These are phyloP conservation scores for Paecilomyces fulvus DNA, from an alignment of 2,329 filamentous ascomycete species.

Conservation along the genomic window DNA sequence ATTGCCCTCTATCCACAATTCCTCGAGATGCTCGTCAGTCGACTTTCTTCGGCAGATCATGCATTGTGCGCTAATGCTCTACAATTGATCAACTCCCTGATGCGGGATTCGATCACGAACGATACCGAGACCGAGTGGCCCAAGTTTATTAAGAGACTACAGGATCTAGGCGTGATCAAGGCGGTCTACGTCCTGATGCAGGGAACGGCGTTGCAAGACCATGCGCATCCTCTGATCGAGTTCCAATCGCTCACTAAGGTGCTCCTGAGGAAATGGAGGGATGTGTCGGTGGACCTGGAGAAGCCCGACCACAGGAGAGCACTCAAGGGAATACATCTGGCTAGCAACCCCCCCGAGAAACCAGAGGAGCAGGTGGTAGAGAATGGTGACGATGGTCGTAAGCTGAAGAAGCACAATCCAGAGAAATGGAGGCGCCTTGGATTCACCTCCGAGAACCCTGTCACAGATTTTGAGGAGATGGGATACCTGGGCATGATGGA, in stretches of 20 bases:
- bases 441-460: constrained; percentile 83
- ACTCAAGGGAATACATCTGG: constrained; percentile 74
- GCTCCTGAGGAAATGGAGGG: constrained; percentile 77
- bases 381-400: constrained; percentile 39
- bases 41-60: constrained; percentile 89
- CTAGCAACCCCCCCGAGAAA: constrained; percentile 51
- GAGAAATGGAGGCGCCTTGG: constrained; percentile 90
- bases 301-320: constrained; percentile 80
- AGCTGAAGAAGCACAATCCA: constrained; percentile 67
- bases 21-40: constrained; percentile 84
- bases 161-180: constrained; percentile 87
- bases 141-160: constrained; percentile 85
- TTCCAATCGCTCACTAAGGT: constrained; percentile 90
- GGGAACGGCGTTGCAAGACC: constrained; percentile 80
- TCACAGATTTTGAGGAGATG: constrained; percentile 72
- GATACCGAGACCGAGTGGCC: constrained; percentile 81
- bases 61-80: constrained; percentile 90
- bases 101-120: constrained; percentile 78
- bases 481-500: constrained; percentile 98
- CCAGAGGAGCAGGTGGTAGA: constrained; percentile 19
- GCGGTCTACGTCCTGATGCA: constrained; percentile 92
- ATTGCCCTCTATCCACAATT: constrained; percentile 89
- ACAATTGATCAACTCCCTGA: constrained; percentile 89
- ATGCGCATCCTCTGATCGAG: constrained; percentile 81
- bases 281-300: constrained; percentile 76